Percentiles rank a stretch among this genome's conserved stretches.
phyloP scores from a whole-genome alignment of 441 rosid genomes.

The Euphorbia celastroides region DNA sequence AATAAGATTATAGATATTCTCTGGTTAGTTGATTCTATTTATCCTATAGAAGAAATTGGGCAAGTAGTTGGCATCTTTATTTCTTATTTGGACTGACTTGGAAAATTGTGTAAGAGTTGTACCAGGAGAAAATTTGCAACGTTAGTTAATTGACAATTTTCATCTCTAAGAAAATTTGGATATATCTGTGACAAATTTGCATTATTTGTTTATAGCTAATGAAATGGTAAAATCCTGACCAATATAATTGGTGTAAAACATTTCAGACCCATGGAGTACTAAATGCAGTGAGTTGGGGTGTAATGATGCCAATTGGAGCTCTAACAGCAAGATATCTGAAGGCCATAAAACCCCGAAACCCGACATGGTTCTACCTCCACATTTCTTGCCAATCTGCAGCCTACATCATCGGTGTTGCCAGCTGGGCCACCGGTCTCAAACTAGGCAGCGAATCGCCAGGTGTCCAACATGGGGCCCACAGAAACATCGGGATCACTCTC shows the following conservation, averaged over 20 bases:
- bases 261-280: slow-evolving; percentile 42
- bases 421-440: slow-evolving; percentile 45
- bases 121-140: neutral
- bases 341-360: slow-evolving; percentile 37
- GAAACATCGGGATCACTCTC: slow-evolving; percentile 52
- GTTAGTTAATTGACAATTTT: neutral
- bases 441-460: slow-evolving; percentile 40
- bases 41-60: neutral
- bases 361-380: slow-evolving; percentile 51
- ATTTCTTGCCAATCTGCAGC: slow-evolving; percentile 37
- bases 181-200: neutral
- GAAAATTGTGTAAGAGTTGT: neutral
- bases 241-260: neutral
- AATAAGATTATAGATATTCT: no score
- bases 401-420: slow-evolving; percentile 37
- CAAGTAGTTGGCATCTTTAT: neutral
- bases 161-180: neutral
- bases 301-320: slow-evolving; percentile 50
- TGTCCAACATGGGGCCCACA: slow-evolving; percentile 21
- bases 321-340: slow-evolving; percentile 47
- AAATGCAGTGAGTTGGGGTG: slow-evolving; percentile 59
- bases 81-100: neutral
- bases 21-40: neutral
- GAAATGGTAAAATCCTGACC: neutral
- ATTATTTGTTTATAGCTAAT: no score